Percentiles rank a stretch among this genome's conserved stretches.
Evolutionary conservation across 169 alveolate genomes (phyloP).

Genomic region (Plasmodium gaboni): DNA sequence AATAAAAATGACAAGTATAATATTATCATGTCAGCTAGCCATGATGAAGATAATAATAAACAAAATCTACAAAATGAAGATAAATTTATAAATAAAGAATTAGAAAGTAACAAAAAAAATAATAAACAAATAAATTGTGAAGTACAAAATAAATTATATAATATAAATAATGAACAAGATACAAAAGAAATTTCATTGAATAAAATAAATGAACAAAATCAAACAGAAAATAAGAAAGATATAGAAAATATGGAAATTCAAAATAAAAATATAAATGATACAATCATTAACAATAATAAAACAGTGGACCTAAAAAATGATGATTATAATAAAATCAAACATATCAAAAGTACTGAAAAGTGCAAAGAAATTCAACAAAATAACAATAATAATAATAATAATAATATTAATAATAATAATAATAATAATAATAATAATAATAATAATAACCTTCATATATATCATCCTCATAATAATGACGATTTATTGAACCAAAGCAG

Average conservation of each 20-base stretch:
- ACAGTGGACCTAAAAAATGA: not conserved
- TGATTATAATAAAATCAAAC: not conserved
- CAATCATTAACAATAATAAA: not conserved
- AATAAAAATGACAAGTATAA: constrained; percentile 2
- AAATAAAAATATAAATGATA: not conserved
- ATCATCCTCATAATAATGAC: not conserved
- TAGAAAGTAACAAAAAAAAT: not conserved
- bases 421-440: not conserved
- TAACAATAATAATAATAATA: not conserved
- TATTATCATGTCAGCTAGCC: too few relatives aligned
- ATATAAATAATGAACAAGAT: not conserved
- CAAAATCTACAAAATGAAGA: constrained; percentile 4
- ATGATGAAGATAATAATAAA: not conserved
- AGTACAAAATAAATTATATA: not conserved
- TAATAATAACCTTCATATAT: not conserved
- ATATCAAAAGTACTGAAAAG: not conserved
- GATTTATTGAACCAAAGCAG: not conserved
- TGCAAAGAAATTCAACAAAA: not conserved
- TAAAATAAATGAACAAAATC: not conserved
- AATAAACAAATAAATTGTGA: not conserved
- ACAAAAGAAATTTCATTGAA: not conserved
- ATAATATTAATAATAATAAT: not conserved
- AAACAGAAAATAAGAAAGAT: not conserved
- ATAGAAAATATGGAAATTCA: not conserved
- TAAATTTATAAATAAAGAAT: constrained; percentile 1